phyloP scores from a whole-genome alignment of 2,329 filamentous ascomycete genomes.

The Aspergillus bombycis region DNA sequence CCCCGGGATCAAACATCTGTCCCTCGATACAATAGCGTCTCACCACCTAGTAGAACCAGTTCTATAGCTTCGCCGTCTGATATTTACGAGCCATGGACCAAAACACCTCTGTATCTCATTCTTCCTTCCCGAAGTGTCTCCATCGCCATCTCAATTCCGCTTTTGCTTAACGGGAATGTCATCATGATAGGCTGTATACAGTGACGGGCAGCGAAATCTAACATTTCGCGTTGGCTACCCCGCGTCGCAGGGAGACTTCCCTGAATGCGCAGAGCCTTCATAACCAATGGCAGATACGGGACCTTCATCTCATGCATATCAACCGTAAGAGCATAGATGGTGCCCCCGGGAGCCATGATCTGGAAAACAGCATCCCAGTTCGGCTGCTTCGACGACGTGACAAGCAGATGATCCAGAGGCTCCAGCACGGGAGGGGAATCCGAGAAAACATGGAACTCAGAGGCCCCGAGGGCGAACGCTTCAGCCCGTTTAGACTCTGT shows the following conservation, averaged over 20 bases:
- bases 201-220: background rate
- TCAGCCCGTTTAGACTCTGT: constrained; percentile 51
- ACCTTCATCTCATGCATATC: background rate
- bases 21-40: no score
- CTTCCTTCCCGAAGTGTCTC: no score
- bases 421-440: background rate
- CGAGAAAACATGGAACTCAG: background rate
- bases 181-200: no score
- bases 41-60: no score
- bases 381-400: background rate
- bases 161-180: no score
- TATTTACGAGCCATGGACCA: no score
- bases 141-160: no score
- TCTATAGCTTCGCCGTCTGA: no score
- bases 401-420: background rate
- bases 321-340: background rate
- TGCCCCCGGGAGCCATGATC: background rate
- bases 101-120: no score
- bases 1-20: no score
- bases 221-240: background rate
- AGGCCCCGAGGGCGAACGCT: constrained; percentile 60
- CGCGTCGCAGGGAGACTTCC: background rate
- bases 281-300: background rate
- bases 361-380: background rate
- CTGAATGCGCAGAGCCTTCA: background rate